Evolutionary conservation across 371 early-diverging fungal species (phyloP).

Genomic region (Apophysomyces ossiformis): DNA sequence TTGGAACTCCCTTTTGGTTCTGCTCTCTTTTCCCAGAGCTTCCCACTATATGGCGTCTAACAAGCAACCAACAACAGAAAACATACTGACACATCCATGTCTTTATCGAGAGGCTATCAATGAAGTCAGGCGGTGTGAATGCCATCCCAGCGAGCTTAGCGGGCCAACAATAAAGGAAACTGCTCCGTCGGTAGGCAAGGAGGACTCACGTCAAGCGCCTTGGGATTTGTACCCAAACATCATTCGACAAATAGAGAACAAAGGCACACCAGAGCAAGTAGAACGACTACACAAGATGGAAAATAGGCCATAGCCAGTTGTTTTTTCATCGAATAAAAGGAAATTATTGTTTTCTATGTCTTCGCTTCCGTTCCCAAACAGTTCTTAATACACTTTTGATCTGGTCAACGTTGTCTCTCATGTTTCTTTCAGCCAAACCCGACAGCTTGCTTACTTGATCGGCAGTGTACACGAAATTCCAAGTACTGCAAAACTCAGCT

Average conservation of each 20-base stretch:
- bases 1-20: neutral
- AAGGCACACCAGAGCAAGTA: neutral
- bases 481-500: slow-evolving; percentile 66
- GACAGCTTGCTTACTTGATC: slow-evolving; percentile 62
- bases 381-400: slow-evolving; percentile 39
- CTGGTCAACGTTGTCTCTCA: slow-evolving; percentile 47
- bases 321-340: neutral
- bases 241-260: neutral
- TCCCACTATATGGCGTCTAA: neutral
- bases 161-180: too few relatives aligned
- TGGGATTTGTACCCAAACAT: neutral
- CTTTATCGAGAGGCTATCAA: neutral
- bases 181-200: neutral
- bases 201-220: neutral
- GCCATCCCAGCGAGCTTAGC: too few relatives aligned
- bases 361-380: slow-evolving; percentile 53
- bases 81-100: neutral
- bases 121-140: too few relatives aligned
- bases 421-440: slow-evolving; percentile 54
- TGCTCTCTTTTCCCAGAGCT: neutral
- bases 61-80: neutral
- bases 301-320: neutral
- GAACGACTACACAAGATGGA: neutral
- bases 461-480: slow-evolving; percentile 63
- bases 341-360: slow-evolving; percentile 19